Percentiles rank a stretch among this genome's conserved stretches.
Conservation (phyloP, 2,329 filamentous ascomycete species). For the Nemania serpens region DNA sequence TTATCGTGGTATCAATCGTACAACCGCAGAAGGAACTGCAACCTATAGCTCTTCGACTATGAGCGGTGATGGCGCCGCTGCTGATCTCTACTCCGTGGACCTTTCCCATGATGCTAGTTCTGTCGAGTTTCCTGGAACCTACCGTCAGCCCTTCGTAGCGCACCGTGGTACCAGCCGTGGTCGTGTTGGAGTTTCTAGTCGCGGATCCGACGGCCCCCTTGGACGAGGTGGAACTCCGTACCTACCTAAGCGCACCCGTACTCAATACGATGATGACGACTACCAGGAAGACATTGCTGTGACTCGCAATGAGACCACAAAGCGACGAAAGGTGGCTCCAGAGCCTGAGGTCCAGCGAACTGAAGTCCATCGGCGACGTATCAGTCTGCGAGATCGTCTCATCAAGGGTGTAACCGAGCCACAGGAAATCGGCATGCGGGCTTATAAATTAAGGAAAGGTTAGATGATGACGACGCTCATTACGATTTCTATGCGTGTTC, state of each 20-base stretch:
- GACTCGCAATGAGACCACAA: not conserved
- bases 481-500: no score
- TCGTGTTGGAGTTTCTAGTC: no score
- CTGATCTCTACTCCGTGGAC: no score
- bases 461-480: not conserved
- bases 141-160: not conserved
- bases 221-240: not conserved
- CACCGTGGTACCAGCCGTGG: not conserved
- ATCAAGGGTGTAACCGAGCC: slow-evolving; percentile 14
- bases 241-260: not conserved
- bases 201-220: no score
- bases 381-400: slow-evolving; percentile 17
- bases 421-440: slow-evolving; percentile 18
- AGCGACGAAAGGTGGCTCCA: not conserved
- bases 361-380: not conserved
- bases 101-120: no score
- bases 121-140: no score
- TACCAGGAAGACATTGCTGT: not conserved
- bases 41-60: no score
- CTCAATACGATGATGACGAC: not conserved
- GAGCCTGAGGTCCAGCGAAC: not conserved
- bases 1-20: not conserved
- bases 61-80: no score
- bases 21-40: no score
- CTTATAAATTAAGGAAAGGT: slow-evolving; percentile 14